Percentiles rank a stretch among this genome's conserved stretches.
These are phyloP conservation scores for Epipyxis sp. DNA, from an alignment of 108 stramenopile species.

Conservation along the genomic window DNA sequence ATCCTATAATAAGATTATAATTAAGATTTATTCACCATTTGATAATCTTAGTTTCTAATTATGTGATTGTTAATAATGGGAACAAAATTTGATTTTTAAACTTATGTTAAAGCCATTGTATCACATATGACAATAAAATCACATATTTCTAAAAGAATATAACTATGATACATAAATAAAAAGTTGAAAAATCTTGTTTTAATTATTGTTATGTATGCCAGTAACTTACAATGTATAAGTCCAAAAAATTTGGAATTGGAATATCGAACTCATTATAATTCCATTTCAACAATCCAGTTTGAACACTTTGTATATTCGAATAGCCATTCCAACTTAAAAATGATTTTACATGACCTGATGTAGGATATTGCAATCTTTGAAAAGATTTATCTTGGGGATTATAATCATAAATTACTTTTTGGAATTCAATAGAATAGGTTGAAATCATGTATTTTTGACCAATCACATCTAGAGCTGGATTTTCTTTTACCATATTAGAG, in stretches of 20 bases:
- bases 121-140: no score
- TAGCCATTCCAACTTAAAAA: slow-evolving; percentile 37
- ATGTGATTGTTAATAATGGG: no score
- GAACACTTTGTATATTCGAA: slow-evolving; percentile 29
- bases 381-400: not conserved
- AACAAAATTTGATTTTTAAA: no score
- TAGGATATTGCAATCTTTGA: slow-evolving; percentile 1
- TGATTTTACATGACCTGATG: slow-evolving; percentile 34
- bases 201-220: not conserved
- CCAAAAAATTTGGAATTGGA: slow-evolving; percentile 76
- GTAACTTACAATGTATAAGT: slow-evolving; percentile 55
- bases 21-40: no score
- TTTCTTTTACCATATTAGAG: slow-evolving; percentile 24
- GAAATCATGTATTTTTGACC: not conserved
- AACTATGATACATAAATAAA: no score
- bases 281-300: slow-evolving; percentile 57
- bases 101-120: no score
- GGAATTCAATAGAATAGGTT: slow-evolving; percentile 35
- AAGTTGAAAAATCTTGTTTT: no score
- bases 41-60: no score
- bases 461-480: slow-evolving; percentile 38
- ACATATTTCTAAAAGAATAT: no score
- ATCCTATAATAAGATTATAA: slow-evolving; percentile 51
- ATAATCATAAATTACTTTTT: slow-evolving; percentile 28
- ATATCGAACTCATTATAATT: slow-evolving; percentile 76